Evolutionary conservation across 768 basidiomycete genomes (phyloP).

Genomic region (Tulasnella sp.): DNA sequence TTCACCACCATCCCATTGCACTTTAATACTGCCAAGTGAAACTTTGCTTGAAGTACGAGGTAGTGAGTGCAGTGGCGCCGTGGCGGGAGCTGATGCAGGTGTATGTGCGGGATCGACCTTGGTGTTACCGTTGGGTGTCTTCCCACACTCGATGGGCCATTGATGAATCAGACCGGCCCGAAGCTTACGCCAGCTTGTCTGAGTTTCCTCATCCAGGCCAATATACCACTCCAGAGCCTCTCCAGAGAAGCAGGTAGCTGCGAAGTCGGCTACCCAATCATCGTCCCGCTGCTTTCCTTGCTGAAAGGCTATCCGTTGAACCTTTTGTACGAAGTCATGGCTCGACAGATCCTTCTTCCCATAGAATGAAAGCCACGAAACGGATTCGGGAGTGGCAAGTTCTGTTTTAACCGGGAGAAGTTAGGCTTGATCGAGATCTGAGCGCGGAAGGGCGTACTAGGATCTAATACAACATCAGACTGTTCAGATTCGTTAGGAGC

Average conservation of each 20-base stretch:
- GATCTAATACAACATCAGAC: not conserved
- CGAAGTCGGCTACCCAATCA: slow-evolving; percentile 2
- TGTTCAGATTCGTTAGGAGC: no score
- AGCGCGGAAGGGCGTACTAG: not conserved
- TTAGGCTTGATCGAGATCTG: not conserved
- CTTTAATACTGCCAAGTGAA: no score
- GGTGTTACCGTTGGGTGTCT: not conserved
- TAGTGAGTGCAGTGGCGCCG: no score
- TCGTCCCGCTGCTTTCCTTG: slow-evolving; percentile 3
- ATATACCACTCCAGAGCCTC: not conserved
- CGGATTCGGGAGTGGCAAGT: not conserved
- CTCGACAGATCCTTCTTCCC: not conserved
- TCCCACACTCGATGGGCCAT: not conserved
- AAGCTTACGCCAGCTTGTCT: not conserved
- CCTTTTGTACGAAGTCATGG: not conserved
- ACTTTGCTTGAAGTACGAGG: no score
- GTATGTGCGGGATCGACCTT: no score
- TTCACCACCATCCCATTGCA: no score
- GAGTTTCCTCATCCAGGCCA: not conserved
- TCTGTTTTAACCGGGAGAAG: not conserved
- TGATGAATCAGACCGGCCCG: not conserved
- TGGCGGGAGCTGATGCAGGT: not conserved
- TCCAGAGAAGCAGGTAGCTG: not conserved
- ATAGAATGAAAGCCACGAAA: not conserved
- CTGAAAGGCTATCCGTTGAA: not conserved